Base-by-base conservation (phyloP, 2,329 filamentous ascomycete genomes). In the Phialemoniopsis sp. region DNA sequence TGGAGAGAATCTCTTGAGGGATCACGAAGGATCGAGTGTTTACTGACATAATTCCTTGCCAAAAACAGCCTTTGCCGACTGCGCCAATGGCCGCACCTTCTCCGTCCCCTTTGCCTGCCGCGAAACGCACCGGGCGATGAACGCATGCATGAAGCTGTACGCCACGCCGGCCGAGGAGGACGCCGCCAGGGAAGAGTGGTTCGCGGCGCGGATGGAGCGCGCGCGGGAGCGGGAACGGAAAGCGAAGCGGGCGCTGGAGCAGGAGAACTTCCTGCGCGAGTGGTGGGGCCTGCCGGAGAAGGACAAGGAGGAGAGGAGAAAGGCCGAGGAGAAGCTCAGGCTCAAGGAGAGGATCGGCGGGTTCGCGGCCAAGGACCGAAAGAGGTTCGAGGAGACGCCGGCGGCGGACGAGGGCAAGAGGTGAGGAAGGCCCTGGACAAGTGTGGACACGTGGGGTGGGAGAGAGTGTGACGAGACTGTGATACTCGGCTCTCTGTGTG, bases 111-210 rank as follows among this genome's bases (percentile, higher is more conserved):
- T 93, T 72, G 78, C 82, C 38, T 98, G 93, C 70, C 84, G 89
- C 39, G 66, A 75, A 36, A 76, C 90, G 56, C 85, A 89, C 54
- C 81, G 84, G 46, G 73, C 76, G 29, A 98, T 98, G 93, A 98
- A 98, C 67, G 74, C 71, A 45, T 98, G 93, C 70, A 96, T 98
- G 89, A 74, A 90, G 51, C 64, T 74, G 40, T 85, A 94, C 67
- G 90, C 91, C 40, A 94, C 87, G 47, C 86, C 82, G 47, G 80
- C 77, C 39, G 88, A 94, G 60, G 78, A 94, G 63, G 93, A 98
- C 66, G 82, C 80, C 17, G 93, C 93, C 47, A 74, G 93, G 38
- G 87, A 89, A 62, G 89, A 97, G 59, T 98, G 93, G 93, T 97
- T 97, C 62, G 79, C 81, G 37, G 74, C 78, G 47, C 76, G 87